Evolutionary conservation across 1,139 yeast species (phyloP).

Genomic region (Pichia sp.): DNA sequence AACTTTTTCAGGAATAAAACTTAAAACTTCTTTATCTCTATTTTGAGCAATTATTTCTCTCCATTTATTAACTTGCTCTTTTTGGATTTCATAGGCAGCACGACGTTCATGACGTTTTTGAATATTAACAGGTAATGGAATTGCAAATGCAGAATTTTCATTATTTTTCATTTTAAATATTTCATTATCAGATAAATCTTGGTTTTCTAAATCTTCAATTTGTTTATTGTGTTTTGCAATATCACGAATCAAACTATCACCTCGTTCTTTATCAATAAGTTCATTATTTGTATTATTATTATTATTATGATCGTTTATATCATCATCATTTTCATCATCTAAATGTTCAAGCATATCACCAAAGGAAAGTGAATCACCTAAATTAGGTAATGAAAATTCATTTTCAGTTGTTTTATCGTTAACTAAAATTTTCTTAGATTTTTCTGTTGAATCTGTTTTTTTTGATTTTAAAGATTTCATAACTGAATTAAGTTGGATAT

Average conservation of each 20-base stretch:
- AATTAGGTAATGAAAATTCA: constrained; percentile 62
- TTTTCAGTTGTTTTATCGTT: constrained; percentile 59
- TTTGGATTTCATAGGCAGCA: constrained; percentile 87
- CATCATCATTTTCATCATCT: constrained; percentile 36
- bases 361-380: constrained; percentile 53
- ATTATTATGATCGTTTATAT: constrained; percentile 19
- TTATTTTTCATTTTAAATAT: constrained; percentile 23
- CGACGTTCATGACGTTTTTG: constrained; percentile 81
- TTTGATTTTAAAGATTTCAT: constrained; percentile 26
- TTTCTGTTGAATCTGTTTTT: constrained; percentile 28
- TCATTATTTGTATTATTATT: constrained; percentile 30
- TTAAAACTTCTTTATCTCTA: constrained; percentile 77
- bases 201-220: constrained; percentile 2
- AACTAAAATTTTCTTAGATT: constrained; percentile 37
- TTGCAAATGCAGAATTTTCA: constrained; percentile 48
- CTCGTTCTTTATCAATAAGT: constrained; percentile 2
- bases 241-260: constrained; percentile 9
- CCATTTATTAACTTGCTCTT: constrained; percentile 85
- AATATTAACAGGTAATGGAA: constrained; percentile 81
- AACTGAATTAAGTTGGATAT: constrained; percentile 26
- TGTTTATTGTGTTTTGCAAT: constrained; percentile 10
- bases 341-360: constrained; percentile 71
- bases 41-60: constrained; percentile 71
- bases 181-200: constrained; percentile 26
- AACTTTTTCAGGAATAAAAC: constrained; percentile 53